A percentile compares a stretch with the other conserved stretches of the same genome.
Evolutionary conservation across 257 asterid species (phyloP).

Genomic region (Osmanthus fragrans): DNA sequence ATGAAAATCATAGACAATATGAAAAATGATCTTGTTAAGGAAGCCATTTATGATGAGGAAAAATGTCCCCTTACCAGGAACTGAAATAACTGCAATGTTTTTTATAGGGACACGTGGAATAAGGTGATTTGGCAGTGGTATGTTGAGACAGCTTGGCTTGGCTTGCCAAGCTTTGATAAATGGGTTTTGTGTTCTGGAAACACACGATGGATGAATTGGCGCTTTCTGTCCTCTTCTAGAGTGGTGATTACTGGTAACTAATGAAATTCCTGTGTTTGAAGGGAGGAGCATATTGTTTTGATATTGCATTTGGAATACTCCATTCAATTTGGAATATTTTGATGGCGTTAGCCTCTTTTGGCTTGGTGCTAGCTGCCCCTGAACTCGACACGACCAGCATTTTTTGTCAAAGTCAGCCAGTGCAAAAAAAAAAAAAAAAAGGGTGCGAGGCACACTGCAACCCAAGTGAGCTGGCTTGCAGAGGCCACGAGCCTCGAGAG

Average conservation of each 20-base stretch:
- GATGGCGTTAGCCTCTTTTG: too few relatives aligned
- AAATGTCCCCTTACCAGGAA: conserved; percentile 14
- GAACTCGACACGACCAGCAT: too few relatives aligned
- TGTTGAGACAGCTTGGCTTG: conserved; percentile 10
- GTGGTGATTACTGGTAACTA: conserved; percentile 32
- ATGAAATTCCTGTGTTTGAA: conserved; percentile 43
- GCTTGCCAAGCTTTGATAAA: conserved; percentile 53
- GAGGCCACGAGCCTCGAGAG: too few relatives aligned
- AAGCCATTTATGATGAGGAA: conserved; percentile 50
- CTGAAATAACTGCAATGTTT: conserved; percentile 39
- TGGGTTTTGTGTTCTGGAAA: conserved; percentile 29
- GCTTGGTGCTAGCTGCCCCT: too few relatives aligned
- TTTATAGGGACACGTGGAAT: conserved; percentile 30
- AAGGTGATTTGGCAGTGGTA: conserved; percentile 35
- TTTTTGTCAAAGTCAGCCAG: too few relatives aligned
- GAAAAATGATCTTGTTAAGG: conserved; percentile 25
- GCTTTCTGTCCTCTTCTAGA: conserved; percentile 37
- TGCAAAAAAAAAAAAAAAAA: too few relatives aligned
- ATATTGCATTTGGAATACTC: too few relatives aligned
- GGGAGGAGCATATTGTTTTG: neutral
- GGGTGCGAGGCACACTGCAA: too few relatives aligned
- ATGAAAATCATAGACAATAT: conserved; percentile 30
- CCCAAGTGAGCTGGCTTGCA: too few relatives aligned
- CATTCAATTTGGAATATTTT: too few relatives aligned
- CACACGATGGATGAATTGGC: conserved; percentile 48